These are phyloP conservation scores for Coelastrella sp. DNA, from an alignment of 139 green algal species.

Conservation along the genomic window DNA sequence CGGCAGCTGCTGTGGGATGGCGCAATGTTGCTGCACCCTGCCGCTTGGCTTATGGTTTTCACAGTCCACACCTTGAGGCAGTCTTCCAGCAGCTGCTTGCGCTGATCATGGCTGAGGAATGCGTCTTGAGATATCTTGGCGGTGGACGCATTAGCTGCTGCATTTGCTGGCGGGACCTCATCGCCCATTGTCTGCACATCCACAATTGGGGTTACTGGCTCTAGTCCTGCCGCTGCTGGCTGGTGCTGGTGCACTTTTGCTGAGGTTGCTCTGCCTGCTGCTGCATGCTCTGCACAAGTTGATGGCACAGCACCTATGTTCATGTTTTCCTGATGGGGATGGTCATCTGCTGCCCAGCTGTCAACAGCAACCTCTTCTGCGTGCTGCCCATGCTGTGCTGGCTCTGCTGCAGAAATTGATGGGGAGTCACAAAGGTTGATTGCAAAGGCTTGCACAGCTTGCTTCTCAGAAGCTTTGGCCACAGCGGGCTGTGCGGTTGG, in stretches of 20 bases:
- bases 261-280: background rate
- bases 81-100: conserved; percentile 22
- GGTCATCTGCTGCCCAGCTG: background rate
- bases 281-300: background rate
- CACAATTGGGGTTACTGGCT: conserved; percentile 5
- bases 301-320: background rate
- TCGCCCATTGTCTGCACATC: background rate
- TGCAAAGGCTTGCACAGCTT: background rate
- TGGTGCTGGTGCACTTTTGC: background rate
- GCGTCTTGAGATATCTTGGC: conserved; percentile 15
- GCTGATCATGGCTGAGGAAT: background rate
- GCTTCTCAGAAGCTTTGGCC: background rate
- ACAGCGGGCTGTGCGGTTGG: background rate
- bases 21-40: too few relatives aligned
- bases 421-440: conserved; percentile 27
- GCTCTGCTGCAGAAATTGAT: background rate
- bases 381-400: background rate
- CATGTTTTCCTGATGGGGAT: background rate
- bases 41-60: too few relatives aligned
- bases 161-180: background rate
- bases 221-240: background rate
- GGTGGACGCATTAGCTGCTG: background rate
- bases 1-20: background rate
- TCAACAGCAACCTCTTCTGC: background rate
- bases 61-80: conserved; percentile 27